Evolutionary conservation across 768 basidiomycete genomes (phyloP).

Genomic region (Trametes gibbosa): DNA sequence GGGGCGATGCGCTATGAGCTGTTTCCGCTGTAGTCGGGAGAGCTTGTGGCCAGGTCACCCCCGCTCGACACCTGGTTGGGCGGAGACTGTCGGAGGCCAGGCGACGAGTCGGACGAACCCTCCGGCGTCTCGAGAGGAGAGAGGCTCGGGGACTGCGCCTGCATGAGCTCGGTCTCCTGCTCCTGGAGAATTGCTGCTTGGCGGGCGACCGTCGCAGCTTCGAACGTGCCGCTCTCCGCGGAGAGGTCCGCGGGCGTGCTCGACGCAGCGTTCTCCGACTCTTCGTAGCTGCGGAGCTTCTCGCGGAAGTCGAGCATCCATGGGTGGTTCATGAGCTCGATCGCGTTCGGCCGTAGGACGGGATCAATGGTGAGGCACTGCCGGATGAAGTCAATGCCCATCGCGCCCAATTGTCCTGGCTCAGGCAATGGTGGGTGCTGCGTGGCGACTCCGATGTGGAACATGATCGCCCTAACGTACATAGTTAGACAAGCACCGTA

Average conservation of each 20-base stretch:
- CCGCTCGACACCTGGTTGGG: background rate
- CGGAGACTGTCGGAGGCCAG: constrained; percentile 1
- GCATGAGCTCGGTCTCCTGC: constrained; percentile 57
- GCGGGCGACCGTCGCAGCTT: constrained; percentile 50
- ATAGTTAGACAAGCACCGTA: constrained; percentile 5
- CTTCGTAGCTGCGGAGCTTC: constrained; percentile 65
- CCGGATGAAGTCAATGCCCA: constrained; percentile 92
- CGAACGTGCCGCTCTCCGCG: constrained; percentile 44
- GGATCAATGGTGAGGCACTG: constrained; percentile 89
- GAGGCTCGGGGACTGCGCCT: constrained; percentile 48
- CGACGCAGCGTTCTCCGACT: constrained; percentile 50
- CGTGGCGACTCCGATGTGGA: constrained; percentile 95
- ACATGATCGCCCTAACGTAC: constrained; percentile 93
- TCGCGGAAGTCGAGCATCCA: constrained; percentile 89
- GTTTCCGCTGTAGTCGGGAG: background rate
- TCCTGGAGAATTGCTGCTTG: constrained; percentile 57
- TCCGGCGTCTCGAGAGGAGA: constrained; percentile 37
- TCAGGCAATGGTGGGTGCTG: constrained; percentile 96
- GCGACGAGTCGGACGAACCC: constrained; percentile 9
- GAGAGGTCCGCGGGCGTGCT: constrained; percentile 46
- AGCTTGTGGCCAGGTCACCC: background rate
- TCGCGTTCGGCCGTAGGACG: constrained; percentile 75
- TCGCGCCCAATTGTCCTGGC: constrained; percentile 78
- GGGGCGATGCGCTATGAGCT: constrained; percentile 9
- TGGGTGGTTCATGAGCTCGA: constrained; percentile 79